Evolutionary conservation across 2,329 filamentous ascomycete genomes (phyloP).

Genomic region (Xylariaceae sp.): DNA sequence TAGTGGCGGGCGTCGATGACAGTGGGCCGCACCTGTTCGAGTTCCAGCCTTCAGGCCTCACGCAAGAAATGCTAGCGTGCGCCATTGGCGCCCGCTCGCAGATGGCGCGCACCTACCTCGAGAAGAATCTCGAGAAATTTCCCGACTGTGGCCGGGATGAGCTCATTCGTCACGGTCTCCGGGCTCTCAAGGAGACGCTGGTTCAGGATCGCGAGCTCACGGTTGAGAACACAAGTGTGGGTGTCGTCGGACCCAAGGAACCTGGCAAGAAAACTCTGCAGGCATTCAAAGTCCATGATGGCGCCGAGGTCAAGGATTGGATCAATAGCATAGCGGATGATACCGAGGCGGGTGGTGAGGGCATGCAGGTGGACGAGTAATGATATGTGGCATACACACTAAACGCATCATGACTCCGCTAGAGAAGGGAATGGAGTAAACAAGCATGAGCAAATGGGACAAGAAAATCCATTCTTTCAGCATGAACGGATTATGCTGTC

Average conservation of each 20-base stretch:
- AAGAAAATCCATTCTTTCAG: neutral
- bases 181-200: conserved; percentile 92
- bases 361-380: conserved; percentile 54
- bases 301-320: conserved; percentile 83
- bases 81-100: conserved; percentile 95
- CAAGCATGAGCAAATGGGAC: conserved; percentile 22
- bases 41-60: conserved; percentile 95
- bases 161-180: conserved; percentile 86
- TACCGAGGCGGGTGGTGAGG: conserved; percentile 51
- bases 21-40: conserved; percentile 95
- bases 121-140: conserved; percentile 88
- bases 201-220: conserved; percentile 98
- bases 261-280: conserved; percentile 66
- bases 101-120: conserved; percentile 96
- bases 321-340: conserved; percentile 74
- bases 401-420: conserved; percentile 28
- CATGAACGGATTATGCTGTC: conserved; percentile 3
- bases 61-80: conserved; percentile 95
- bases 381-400: conserved; percentile 3
- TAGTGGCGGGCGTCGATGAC: conserved; percentile 93
- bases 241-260: conserved; percentile 72
- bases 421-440: conserved; percentile 44
- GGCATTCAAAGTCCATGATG: conserved; percentile 89
- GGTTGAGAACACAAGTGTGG: conserved; percentile 93
- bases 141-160: conserved; percentile 78